A percentile compares a stretch with the other conserved stretches of the same genome.
Evolutionary conservation across 139 green algal genomes (phyloP).

Genomic region (Coelastrella sp.): DNA sequence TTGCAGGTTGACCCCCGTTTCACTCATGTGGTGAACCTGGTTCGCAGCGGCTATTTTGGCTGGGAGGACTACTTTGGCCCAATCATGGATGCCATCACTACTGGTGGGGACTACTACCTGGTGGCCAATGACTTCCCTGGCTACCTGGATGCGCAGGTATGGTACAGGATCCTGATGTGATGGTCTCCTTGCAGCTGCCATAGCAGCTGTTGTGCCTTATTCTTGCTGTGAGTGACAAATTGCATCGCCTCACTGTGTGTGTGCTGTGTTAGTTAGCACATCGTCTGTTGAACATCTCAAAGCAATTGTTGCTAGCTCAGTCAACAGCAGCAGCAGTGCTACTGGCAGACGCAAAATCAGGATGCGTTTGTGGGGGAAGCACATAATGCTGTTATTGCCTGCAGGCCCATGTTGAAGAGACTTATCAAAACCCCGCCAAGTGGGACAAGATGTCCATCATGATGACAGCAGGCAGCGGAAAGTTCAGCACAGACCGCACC

Average conservation of each 20-base stretch:
- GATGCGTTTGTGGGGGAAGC: too few species aligned
- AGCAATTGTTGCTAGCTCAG: too few species aligned
- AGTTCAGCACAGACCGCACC: constrained; percentile 91
- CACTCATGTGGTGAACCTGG: constrained; percentile 80
- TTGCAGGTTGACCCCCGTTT: constrained; percentile 81
- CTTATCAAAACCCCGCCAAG: constrained; percentile 71
- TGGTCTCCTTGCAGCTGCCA: not conserved
- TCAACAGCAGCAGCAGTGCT: too few species aligned
- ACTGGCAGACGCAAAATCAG: too few species aligned
- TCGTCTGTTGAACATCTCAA: too few species aligned
- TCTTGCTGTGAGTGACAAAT: not conserved
- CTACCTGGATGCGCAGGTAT: constrained; percentile 90
- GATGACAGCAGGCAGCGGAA: constrained; percentile 65
- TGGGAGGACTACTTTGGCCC: constrained; percentile 96
- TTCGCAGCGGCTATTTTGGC: constrained; percentile 91
- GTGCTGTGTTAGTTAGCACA: too few species aligned
- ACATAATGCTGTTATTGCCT: not conserved
- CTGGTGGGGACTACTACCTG: constrained; percentile 93
- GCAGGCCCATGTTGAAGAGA: constrained; percentile 74
- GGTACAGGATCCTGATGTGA: not conserved
- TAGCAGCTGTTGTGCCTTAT: not conserved
- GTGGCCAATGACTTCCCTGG: constrained; percentile 96
- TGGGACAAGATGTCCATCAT: constrained; percentile 70
- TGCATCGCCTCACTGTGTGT: too few species aligned
- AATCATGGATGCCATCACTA: constrained; percentile 90